Evolutionary conservation across 2,329 filamentous ascomycete genomes (phyloP), one percentile per base, ranked within the genome.

Genomic region (Colletotrichum somersetense): DNA sequence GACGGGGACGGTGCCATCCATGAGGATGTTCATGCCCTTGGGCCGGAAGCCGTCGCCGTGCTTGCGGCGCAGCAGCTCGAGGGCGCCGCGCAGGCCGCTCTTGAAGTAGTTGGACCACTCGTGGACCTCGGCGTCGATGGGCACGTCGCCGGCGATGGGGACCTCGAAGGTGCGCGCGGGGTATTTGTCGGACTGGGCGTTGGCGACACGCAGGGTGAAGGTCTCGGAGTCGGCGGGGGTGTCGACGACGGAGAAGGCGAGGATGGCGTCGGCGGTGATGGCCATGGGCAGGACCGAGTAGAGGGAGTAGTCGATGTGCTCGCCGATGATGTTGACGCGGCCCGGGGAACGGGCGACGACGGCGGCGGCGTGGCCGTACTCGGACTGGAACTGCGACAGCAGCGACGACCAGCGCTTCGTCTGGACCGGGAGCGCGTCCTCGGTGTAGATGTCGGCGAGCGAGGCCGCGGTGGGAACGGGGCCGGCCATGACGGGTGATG

Each of bases 81-180:
- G 83, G 0, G 96, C 96, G 40, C 95, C 96, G 46, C 90, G 87
- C 62, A 98, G 86, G 0, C 96, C 96, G 66, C 94, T 93, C 84
- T 96, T 97, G 89, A 99, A 98, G 87, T 99, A 99, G 81, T 98
- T 99, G 70, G 94, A 93, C 96, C 96, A 99, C 83, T 98, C 95
- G 75, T 97, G 93, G 76, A 92, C 89, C 23, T 90, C 91, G 10
- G 94, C 89, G 81, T 98, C 95, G 77, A 99, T 97, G 30, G 92
- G 89, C n/a, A 96, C 87, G 14, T 88, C 83, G 53, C 87, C 85
- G 74, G 87, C 85, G 40, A 83, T 79, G 2, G 92, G 89, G 11
- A 98, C 87, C 57, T 90, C 87, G 79, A 98, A 97, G 76, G 93
- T 90, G 75, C 89, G 89, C 1, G 91, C 82, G 2, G 93, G 88